Evolutionary conservation across 106 monocot species (phyloP).

Genomic region (Acorus calamus): DNA sequence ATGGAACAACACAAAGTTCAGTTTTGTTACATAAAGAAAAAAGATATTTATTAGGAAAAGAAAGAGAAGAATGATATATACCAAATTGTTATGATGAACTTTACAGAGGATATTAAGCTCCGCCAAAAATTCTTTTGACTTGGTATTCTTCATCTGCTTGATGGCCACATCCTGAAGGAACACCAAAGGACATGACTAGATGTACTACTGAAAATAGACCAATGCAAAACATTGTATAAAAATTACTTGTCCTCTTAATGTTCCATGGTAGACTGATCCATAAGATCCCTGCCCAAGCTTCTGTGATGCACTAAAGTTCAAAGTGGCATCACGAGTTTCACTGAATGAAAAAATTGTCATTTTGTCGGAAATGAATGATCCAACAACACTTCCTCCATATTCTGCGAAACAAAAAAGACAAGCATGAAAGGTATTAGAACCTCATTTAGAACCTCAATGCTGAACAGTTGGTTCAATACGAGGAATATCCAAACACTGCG

Average conservation of each 20-base stretch:
- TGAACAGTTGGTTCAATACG: background rate
- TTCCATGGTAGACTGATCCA: conserved; percentile 11
- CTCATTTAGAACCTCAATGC: background rate
- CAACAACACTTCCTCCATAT: conserved; percentile 1
- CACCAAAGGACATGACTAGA: background rate
- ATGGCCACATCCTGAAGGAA: conserved; percentile 12
- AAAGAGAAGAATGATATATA: background rate
- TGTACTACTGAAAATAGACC: no score
- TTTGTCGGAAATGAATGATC: conserved; percentile 3
- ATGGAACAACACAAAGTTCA: no score
- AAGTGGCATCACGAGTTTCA: conserved; percentile 7
- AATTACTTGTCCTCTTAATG: conserved; percentile 13
- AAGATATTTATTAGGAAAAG: background rate
- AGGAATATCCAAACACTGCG: background rate
- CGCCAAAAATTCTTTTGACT: conserved; percentile 16
- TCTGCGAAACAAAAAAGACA: background rate
- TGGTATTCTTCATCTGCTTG: conserved; percentile 17
- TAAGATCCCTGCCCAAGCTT: conserved; percentile 19
- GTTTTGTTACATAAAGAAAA: background rate
- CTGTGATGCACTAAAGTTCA: conserved; percentile 12
- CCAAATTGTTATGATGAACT: conserved; percentile 15
- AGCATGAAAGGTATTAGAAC: no score
- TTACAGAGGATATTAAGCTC: conserved; percentile 17
- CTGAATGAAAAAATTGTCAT: conserved; percentile 11
- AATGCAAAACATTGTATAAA: no score